A percentile compares a stretch with the other conserved stretches of the same genome.
Conservation (phyloP, 306 rosid genomes). For the Citrullus colocynthis region DNA sequence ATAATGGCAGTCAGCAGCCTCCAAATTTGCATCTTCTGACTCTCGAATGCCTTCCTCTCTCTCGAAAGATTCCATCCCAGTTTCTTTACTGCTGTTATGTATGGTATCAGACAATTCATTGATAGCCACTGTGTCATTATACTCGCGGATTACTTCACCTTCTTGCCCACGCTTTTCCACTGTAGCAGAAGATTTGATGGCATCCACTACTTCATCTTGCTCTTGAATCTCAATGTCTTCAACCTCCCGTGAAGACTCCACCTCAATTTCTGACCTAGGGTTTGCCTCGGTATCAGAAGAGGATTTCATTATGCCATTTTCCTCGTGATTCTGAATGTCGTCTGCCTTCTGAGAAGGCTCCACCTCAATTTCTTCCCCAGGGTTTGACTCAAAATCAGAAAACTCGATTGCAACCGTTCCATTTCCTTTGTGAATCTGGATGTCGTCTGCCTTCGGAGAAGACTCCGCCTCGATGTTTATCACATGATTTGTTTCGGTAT, state of each 20-base stretch:
- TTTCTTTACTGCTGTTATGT: neutral
- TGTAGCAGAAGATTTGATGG: neutral
- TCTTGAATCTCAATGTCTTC: neutral
- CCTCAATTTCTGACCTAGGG: constrained; percentile 5
- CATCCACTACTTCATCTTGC: neutral
- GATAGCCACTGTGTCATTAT: neutral
- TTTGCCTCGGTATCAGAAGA: neutral
- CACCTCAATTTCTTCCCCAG: constrained; percentile 4
- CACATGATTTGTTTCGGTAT: neutral
- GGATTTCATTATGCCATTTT: neutral
- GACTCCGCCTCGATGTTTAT: neutral
- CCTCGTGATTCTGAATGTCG: neutral
- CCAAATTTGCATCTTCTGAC: constrained; percentile 7
- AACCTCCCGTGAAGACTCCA: neutral
- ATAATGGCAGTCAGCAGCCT: constrained; percentile 11
- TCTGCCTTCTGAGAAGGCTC: neutral
- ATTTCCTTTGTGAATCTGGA: neutral
- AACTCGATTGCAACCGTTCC: neutral
- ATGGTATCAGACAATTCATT: neutral
- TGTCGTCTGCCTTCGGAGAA: neutral
- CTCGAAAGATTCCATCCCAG: constrained; percentile 4
- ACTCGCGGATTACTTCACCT: neutral
- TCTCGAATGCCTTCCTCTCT: neutral
- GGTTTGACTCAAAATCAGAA: constrained; percentile 1
- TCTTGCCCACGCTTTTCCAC: neutral